phyloP scores from a whole-genome alignment of 2,329 filamentous ascomycete genomes.

The Pseudovirgaria hyperparasitica region DNA sequence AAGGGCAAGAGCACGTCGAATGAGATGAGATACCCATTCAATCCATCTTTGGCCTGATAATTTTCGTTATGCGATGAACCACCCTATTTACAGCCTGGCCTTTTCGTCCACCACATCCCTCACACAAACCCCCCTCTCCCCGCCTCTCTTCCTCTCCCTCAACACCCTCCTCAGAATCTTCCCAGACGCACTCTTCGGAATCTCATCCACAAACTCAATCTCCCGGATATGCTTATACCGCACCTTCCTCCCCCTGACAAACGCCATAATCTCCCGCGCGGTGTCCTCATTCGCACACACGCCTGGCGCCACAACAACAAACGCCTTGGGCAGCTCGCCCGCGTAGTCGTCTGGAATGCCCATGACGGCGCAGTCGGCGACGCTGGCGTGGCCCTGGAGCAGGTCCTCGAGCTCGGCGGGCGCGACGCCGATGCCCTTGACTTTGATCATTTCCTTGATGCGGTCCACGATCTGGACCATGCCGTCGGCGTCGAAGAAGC shows the following conservation, averaged over 20 bases:
- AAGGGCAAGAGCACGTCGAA: too few species aligned
- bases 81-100: slow-evolving; percentile 34
- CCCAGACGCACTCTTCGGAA: slow-evolving; percentile 34
- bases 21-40: too few species aligned
- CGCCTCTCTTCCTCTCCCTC: slow-evolving; percentile 28
- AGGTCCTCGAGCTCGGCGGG: slow-evolving; percentile 52
- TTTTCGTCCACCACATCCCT: slow-evolving; percentile 11
- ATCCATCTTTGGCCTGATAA: too few species aligned
- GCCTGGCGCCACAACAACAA: slow-evolving; percentile 27
- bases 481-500: slow-evolving; percentile 41
- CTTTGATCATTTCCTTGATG: slow-evolving; percentile 58
- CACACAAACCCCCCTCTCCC: slow-evolving; percentile 15
- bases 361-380: slow-evolving; percentile 46
- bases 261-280: slow-evolving; percentile 30
- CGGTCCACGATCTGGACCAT: slow-evolving; percentile 47
- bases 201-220: slow-evolving; percentile 32
- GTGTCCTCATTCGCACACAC: slow-evolving; percentile 14
- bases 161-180: slow-evolving; percentile 35
- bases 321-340: slow-evolving; percentile 33
- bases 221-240: slow-evolving; percentile 35
- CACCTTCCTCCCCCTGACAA: slow-evolving; percentile 32
- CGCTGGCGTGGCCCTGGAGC: slow-evolving; percentile 42
- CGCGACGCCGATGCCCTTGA: slow-evolving; percentile 50
- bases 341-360: slow-evolving; percentile 42
- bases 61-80: too few species aligned